phyloP scores from a whole-genome alignment of 2,329 filamentous ascomycete species.

The Beauveria brongniartii region DNA sequence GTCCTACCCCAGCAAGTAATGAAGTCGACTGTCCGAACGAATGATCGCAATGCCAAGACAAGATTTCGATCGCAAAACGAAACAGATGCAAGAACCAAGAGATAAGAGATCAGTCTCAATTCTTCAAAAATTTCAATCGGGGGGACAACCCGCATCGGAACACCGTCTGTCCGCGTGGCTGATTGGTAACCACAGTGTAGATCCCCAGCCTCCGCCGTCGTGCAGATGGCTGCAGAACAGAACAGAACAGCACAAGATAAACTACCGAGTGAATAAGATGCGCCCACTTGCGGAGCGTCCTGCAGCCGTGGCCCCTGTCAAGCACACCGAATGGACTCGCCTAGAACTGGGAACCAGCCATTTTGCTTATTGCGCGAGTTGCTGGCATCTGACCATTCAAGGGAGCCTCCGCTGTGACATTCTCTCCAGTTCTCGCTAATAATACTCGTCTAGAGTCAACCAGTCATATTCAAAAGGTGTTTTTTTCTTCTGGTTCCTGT shows the following conservation, averaged over 20 bases:
- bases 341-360: background rate
- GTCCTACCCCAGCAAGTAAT: background rate
- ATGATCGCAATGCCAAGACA: background rate
- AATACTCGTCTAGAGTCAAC: background rate
- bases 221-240: background rate
- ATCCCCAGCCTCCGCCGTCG: conserved; percentile 6
- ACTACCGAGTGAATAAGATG: background rate
- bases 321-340: background rate
- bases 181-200: background rate
- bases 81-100: background rate
- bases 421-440: background rate
- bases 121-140: background rate
- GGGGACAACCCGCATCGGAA: background rate
- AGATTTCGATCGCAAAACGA: background rate
- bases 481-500: background rate
- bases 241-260: background rate
- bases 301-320: background rate
- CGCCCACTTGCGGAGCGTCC: conserved; percentile 2
- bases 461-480: conserved; percentile 1
- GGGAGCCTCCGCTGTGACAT: background rate
- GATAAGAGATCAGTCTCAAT: background rate
- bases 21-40: background rate
- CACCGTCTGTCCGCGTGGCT: background rate
- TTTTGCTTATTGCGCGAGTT: too few species aligned
- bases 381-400: background rate